phyloP scores from a whole-genome alignment of 2,329 filamentous ascomycete species.

The Pseudogymnoascus sp. region DNA sequence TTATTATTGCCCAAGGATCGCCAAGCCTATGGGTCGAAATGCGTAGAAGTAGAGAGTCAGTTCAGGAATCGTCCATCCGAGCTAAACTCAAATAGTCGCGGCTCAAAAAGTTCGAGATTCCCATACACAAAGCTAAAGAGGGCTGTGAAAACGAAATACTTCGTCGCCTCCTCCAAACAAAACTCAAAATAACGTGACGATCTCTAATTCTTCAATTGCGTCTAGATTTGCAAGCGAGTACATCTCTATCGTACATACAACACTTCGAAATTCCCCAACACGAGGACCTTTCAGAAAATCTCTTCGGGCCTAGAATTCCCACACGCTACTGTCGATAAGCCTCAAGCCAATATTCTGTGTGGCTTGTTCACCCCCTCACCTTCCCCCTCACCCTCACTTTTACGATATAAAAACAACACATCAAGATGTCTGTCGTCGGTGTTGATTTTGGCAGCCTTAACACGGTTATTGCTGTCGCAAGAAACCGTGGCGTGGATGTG shows the following conservation, averaged over 20 bases:
- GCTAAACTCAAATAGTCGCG: neutral
- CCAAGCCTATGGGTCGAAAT: constrained; percentile 1
- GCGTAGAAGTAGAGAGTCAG: constrained; percentile 8
- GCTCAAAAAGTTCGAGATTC: constrained; percentile 9
- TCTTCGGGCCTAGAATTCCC: constrained; percentile 6
- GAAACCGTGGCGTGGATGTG: constrained; percentile 98
- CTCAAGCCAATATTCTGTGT: constrained; percentile 4
- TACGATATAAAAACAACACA: neutral
- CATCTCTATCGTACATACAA: constrained; percentile 5
- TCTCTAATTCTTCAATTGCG: neutral
- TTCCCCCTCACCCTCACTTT: neutral
- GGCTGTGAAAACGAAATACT: constrained; percentile 4
- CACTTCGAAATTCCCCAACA: neutral
- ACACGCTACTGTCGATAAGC: constrained; percentile 9
- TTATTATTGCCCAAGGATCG: constrained; percentile 3
- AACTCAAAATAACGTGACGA: constrained; percentile 1
- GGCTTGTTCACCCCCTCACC: constrained; percentile 8
- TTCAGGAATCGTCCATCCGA: constrained; percentile 5
- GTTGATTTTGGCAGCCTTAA: constrained; percentile 89
- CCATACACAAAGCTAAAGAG: constrained; percentile 7
- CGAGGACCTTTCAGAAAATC: neutral
- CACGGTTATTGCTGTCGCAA: constrained; percentile 93
- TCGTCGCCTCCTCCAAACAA: neutral
- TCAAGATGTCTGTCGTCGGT: constrained; percentile 24
- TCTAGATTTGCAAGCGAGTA: constrained; percentile 3